These are phyloP conservation scores for Macrolepiota albuminosa DNA, from an alignment of 768 basidiomycete genomes.

Conservation along the genomic window DNA sequence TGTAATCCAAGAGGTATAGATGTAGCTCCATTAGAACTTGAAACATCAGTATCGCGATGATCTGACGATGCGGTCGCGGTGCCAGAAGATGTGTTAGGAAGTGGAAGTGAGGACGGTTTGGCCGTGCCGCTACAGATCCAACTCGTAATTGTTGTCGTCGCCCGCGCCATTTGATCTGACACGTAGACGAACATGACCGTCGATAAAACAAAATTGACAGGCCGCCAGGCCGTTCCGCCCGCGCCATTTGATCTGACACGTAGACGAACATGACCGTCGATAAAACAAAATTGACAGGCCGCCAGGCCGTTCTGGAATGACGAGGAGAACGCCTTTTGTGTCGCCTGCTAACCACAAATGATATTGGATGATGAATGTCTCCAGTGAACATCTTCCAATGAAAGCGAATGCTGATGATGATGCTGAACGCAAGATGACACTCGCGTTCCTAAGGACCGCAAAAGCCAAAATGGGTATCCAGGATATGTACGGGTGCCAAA, in stretches of 20 bases:
- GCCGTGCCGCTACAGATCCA: constrained; percentile 42
- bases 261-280: constrained; percentile 79
- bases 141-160: constrained; percentile 66
- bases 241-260: constrained; percentile 69
- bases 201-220: constrained; percentile 75
- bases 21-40: constrained; percentile 12
- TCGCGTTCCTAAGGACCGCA: constrained; percentile 73
- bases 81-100: constrained; percentile 8
- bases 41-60: constrained; percentile 15
- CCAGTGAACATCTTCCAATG: constrained; percentile 83
- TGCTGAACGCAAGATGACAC: constrained; percentile 59
- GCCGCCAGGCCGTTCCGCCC: constrained; percentile 66
- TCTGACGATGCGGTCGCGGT: constrained; percentile 1
- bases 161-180: constrained; percentile 69
- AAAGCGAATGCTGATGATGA: constrained; percentile 71
- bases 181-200: constrained; percentile 78
- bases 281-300: constrained; percentile 73
- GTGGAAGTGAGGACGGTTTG: constrained; percentile 10
- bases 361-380: constrained; percentile 90
- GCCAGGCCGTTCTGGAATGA: constrained; percentile 69
- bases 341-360: constrained; percentile 85
- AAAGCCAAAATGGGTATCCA: constrained; percentile 78
- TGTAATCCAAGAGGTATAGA: constrained; percentile 18
- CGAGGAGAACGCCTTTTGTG: constrained; percentile 74
- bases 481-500: constrained; percentile 80